Evolutionary conservation across 176 grass and related monocot genomes (phyloP).

Genomic region (Eragrostis nindensis): DNA sequence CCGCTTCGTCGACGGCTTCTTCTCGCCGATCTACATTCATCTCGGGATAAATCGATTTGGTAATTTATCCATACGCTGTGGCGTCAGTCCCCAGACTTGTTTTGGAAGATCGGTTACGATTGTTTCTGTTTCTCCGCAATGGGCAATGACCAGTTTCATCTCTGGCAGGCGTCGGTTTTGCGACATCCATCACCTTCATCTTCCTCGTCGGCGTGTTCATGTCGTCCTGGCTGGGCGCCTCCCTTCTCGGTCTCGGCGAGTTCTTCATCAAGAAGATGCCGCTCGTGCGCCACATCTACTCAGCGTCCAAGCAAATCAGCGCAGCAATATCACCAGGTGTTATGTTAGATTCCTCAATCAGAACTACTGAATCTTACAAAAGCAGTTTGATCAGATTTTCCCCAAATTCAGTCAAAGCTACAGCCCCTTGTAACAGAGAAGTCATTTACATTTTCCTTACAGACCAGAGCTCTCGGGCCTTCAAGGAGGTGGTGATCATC

Average conservation of each 20-base stretch:
- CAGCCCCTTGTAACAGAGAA: not conserved
- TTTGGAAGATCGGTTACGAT: not conserved
- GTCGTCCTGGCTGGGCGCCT: constrained; percentile 76
- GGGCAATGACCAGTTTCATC: not conserved
- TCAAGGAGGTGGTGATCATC: constrained; percentile 89
- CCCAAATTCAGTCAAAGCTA: not conserved
- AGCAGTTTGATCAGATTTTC: not conserved
- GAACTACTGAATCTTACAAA: not conserved
- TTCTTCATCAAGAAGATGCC: constrained; percentile 78
- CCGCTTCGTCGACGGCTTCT: constrained; percentile 77
- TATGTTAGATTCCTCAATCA: not conserved
- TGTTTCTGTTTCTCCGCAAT: not conserved
- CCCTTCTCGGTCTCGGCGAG: constrained; percentile 73
- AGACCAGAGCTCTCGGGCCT: constrained; percentile 69
- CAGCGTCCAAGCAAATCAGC: constrained; percentile 79
- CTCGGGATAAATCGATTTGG: constrained; percentile 71
- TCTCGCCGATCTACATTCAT: constrained; percentile 81
- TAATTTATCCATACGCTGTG: not conserved
- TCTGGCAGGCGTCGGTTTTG: constrained; percentile 62
- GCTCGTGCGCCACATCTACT: constrained; percentile 70
- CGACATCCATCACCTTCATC: constrained; percentile 79
- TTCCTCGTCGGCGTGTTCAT: constrained; percentile 76
- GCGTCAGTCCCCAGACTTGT: too few species aligned
- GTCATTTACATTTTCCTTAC: not conserved
- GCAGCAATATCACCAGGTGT: constrained; percentile 74